Evolutionary conservation across 352 stramenopile species (phyloP), one percentile per base, ranked within the genome.

Genomic region (Pythium myriotylum): DNA sequence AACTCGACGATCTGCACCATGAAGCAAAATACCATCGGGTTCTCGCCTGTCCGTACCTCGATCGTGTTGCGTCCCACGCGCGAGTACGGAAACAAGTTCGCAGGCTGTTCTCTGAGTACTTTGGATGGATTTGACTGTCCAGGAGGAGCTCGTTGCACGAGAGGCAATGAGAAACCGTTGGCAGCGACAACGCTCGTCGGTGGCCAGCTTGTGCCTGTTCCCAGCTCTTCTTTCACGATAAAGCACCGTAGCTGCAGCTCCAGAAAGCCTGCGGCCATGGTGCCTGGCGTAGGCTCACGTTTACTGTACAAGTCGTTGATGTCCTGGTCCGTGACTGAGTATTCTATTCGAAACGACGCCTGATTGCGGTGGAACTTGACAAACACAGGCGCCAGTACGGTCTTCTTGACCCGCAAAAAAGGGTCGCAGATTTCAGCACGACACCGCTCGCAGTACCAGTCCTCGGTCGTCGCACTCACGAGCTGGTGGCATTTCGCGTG

Each of bases 181-280:
- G 89, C 77, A 13, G 61, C 74, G 17, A 94, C 55, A n/a, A 88
- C 73, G 14, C 76, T 87, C 0, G 74, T 89, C 24, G 79, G 51
- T 8, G 86, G 86, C 86, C 86, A 94, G 51, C 78, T 88, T 22
- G 88, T 80, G 37, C 86, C 86, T 27, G 73, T 81, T 37, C 71
- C 74, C 13, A 94, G 61, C 39, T 87, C 74, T 37, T 92, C 83
- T 45, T 92, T 92, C 26, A 92, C 37, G 0, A 75, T 62, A 55
- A 94, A 94, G 52, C 81, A 92, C 13, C 86, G 86, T 41, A 94
- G 58, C 43, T 94, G 86, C 14, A 94, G 73, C 64, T 94, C 84
- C n/a, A 82, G 68, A 3, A 62, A 77, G 20, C 84, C 82, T 0
- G 79, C 72, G 17, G 73, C 80, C 80, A 59, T 59, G 7, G 37